Evolutionary conservation across 441 rosid genomes (phyloP), one percentile per base, ranked within the genome.

Genomic region (Macaranga tanarius): DNA sequence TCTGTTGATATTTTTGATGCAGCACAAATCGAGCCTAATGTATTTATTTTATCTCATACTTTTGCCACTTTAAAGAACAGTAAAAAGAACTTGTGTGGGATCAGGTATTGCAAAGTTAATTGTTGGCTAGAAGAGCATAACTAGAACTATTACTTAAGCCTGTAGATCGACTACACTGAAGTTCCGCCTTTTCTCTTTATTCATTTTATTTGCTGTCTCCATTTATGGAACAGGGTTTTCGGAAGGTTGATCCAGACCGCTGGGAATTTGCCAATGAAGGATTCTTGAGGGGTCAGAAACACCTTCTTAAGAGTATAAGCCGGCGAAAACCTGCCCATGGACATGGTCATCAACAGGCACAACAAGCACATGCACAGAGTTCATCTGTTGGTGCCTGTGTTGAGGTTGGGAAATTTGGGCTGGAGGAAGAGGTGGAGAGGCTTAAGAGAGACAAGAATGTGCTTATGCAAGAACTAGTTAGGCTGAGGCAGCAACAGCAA

Each of bases 231-330:
- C 88, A 91, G 98, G 98, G 99, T 62, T 93, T 95, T 75, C 86
- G 95, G 44, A 95, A 95, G 79, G 94, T 95, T 78, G 95, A 95
- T 85, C 97, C 98, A 12, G 98, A 95, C 77, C 84, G 85, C 60
- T 95, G 97, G 96, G 97, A 95, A 79, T 91, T 95, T 70, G 97
- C 99, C 0, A 92, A 92, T 60, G 96, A 95, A 79, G 92, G 98
- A 31, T 95, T 95, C 76, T 77, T 91, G 80, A 85, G 90, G 81
- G 98, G 97, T 73, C 97, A 90, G 81, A 93, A 89, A 69, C 97
- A 93, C 80, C 78, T 87, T 76, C 89, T 95, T 58, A 86, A 73
- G 72, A 83, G 84, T 76, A 93, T 93, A 72, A 89, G 70, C 50
- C 77, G 99, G 68, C 85, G 94, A 65, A 95, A 90, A 84, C 89